Evolutionary conservation across 83 land plant genomes (phyloP).

Genomic region (Thuja plicata): DNA sequence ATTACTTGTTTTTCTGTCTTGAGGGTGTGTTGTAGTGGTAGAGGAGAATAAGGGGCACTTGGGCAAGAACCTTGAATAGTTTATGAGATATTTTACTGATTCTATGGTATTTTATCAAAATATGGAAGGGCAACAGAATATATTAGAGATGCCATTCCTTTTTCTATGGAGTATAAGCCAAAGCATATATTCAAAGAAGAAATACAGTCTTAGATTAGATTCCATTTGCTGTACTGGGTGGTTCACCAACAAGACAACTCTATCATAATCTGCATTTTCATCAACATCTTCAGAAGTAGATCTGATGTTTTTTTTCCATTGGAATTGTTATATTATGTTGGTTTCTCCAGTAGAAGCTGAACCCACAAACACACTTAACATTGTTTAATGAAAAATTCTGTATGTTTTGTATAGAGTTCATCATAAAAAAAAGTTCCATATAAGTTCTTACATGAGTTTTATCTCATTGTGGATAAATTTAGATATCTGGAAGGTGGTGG

Average conservation of each 20-base stretch:
- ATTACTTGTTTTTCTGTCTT: neutral
- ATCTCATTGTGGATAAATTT: neutral
- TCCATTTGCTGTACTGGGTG: neutral
- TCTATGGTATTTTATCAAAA: neutral
- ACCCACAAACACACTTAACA: too few relatives aligned
- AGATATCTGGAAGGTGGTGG: neutral
- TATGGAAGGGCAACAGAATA: neutral
- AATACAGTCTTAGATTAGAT: neutral
- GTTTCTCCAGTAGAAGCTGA: too few relatives aligned
- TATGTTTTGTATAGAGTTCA: too few relatives aligned
- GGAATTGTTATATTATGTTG: too few relatives aligned
- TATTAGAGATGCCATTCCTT: neutral
- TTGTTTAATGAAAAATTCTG: too few relatives aligned
- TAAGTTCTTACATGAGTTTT: neutral
- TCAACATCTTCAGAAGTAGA: neutral
- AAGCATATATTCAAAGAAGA: neutral
- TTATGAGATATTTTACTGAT: neutral
- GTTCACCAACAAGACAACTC: neutral
- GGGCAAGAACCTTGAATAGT: neutral
- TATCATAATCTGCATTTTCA: neutral
- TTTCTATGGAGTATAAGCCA: neutral
- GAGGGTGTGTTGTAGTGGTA: neutral
- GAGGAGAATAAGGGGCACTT: neutral
- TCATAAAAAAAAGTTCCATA: too few relatives aligned
- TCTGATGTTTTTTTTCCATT: too few relatives aligned